Evolutionary conservation across 2,329 filamentous ascomycete species (phyloP), one percentile per base, ranked within the genome.

Genomic region (Colletotrichum camelliae): DNA sequence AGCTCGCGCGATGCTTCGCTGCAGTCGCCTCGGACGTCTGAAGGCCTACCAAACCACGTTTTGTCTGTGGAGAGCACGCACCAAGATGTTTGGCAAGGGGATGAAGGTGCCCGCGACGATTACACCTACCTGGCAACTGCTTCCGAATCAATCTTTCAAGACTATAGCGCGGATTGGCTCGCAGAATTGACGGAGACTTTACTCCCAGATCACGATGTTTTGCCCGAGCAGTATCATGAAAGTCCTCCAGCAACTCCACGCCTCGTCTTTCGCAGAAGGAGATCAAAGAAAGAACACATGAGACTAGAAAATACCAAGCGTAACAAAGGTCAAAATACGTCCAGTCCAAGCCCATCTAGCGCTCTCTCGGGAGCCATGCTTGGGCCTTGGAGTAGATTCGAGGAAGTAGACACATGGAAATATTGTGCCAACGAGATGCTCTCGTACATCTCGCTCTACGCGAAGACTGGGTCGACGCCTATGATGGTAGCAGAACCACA

Each of bases 351-450:
- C 16, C 39, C 29, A 31, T 31, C 64, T 39, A 13, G 21, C 31
- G 15, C 21, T 4, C 39, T 73, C 39, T 68, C 57, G 7, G 31
- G 4, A 10, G 2, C 13, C 12, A 18, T 29, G 7, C 71, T 73
- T 15, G 65, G 39, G 4, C 71, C 71, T 10, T 73, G 65, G 55
- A 55, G 15, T 21, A 70, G 39, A 12, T 68, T 43, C 15, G 57
- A 70, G 18, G 71, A 73, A 7, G 33, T 57, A 9, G 33, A 21
- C 4, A 73, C 71, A 7, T 73, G 66, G 71, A 18, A 24, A 18
- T 70, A 62, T 31, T 73, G 71, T 31, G 71, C 71, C 7, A 64
- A 24, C 39, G 71, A 73, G 21, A 37, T 73, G 66, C 71, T 73
- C 18, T 73, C 71, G 16, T 73, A 70, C 31, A 55, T 73, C 27